Evolutionary conservation across 139 green algal species (phyloP), one percentile per base, ranked within the genome.

Genomic region (Micractinium sp.): DNA sequence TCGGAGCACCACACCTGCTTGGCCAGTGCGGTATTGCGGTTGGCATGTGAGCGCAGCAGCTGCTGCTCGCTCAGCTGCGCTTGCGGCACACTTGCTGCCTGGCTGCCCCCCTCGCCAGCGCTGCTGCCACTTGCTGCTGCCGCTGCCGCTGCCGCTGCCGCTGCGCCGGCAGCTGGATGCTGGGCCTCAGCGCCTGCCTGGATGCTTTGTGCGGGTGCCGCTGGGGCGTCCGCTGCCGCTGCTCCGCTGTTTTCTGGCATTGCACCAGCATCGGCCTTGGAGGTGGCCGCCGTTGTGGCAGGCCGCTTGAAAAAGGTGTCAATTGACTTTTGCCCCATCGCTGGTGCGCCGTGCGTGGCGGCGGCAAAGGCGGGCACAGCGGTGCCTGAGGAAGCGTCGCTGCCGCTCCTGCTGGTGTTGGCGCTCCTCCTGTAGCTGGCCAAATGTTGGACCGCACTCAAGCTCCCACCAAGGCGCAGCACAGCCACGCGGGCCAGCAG

Each of bases 21-120:
- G 36, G 87, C 87, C 35, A 92, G 69, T 35, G 87, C 90, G 4
- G 47, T 36, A n/a, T 92, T 92, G 81, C 82, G 78, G 87, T 91
- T 92, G 69, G 90, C 81, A 12, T 83, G 81, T 0, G 90, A 60
- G 0, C 90, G 76, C 41, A 88, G 36, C 31, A 35, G 61, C 76
- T 92, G 90, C 33, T 78, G 36, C 85, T 86, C 83, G 20, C 27
- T 47, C 18, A 35, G 71, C 89, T 91, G 82, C 66, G 77, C 31
- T 23, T 22, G n/a, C 13, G 84, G 38, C 27, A 53, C 53, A 38
- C 31, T 71, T 31, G 14, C 31, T 71, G 79, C 47, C 47, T 56
- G 47, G 33, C n/a, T 20, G 33, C 74, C 41, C 47, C 47, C 47
- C 9, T 56, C 47, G 47, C 27, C 35, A 13, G 35, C 41, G 5